Evolutionary conservation across 139 green algal species (phyloP), one percentile per base, ranked within the genome.

Genomic region (Chlorella sp.): DNA sequence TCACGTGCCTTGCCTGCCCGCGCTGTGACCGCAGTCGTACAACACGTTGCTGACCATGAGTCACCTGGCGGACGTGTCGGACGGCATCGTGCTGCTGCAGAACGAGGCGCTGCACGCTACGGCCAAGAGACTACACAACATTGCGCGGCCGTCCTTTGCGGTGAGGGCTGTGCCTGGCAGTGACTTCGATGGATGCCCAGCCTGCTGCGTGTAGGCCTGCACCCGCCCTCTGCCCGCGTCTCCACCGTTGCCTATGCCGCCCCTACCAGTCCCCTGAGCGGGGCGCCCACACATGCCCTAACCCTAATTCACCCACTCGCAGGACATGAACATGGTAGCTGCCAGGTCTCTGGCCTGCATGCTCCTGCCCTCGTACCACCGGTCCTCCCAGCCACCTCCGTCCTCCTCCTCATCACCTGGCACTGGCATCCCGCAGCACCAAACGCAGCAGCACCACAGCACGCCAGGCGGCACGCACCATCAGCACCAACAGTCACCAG

Each of bases 41-140:
- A 96, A 96, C 83, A 89, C 86, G 5, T 51, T 94, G 62, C 75
- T 96, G 5, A 93, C 89, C 22, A 72, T 96, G 42, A 72, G 69
- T 24, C 72, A 88, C 64, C 79, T 94, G 42, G 34, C 72, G 5
- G 69, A 87, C 27, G 51, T 83, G 26, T 90, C 77, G 6, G 83
- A 91, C 63, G 89, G 87, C 59, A 79, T 93, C 33, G 70, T 92
- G 17, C 67, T 93, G 62, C 71, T 91, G 51, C 74, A 86, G 70
- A 91, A 91, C 66, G 86, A 91, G 67, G 75, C 75, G 36, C 77
- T 93, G 59, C 80, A 86, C 70, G 33, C 71, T 0, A 80, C 75
- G 0, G 88, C 83, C 62, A 67, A 82, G 20, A 67, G 61, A 14
- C 65, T 84, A 31, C 76, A 88, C 65, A 76, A 79, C 36, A 84